Evolutionary conservation across 768 basidiomycete species (phyloP), one percentile per base, ranked within the genome.

Genomic region (Paxillus rubicundulus): DNA sequence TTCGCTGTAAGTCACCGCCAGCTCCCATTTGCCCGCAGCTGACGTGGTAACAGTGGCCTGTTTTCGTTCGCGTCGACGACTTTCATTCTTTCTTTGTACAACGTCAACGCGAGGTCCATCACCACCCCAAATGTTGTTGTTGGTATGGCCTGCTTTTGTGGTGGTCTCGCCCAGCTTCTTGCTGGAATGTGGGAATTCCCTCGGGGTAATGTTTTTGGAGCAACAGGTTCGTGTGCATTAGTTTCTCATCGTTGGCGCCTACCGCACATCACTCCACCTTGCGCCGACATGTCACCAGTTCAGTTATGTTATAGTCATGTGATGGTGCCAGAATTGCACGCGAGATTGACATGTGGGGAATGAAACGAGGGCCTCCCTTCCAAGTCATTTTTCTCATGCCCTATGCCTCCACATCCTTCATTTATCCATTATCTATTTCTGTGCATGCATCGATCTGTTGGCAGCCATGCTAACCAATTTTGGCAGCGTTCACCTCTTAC

Each of bases 171-270:
- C 12, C 93, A 95, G 66, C 75, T 95, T 42, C 72, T 94, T 36
- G 92, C 92, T 28, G 93, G 93, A 38, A 91, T 93, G 86, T 92
- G 90, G 90, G 85, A 86, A 69, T 86, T 85, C 71, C 80, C 82
- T 14, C 70, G 78, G 30, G 84, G 84, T 1, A 89, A 91, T 57
- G 73, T 72, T 0, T 89, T 90, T 56, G 86, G 84, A 59, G 87
- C 79, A 10, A 84, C 87, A 27, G 86, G 87, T 87, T 37, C 69
- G 85, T 55, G 2, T 2, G 24, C 5, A 24, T 33, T 21, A 4
- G 17, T 16, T 4, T 21, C 30, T 14, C 21, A 10, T 34, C n/a
- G 24, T 24, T 21, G 2, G 2, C 21, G 5, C 5, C 21, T 21
- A 2, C 10, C 14, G 17, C 13, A 21, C 28, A 41, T 13, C 12